Percentiles rank a stretch among this genome's conserved stretches.
These are phyloP conservation scores for Coemansia sp. DNA, from an alignment of 192 early-diverging fungal genomes.

Conservation along the genomic window DNA sequence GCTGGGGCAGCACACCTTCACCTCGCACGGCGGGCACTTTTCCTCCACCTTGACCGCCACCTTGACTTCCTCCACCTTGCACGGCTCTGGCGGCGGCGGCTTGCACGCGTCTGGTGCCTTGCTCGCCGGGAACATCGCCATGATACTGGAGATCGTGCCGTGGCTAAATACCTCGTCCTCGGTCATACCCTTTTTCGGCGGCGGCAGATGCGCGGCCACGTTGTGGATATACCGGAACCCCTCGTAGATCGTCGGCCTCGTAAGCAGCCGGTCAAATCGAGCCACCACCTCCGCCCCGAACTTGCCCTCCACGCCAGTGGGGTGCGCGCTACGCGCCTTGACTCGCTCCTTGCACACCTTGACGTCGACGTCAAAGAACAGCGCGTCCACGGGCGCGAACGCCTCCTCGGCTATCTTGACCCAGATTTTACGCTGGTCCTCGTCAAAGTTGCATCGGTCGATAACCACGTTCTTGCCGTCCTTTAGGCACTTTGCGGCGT, in stretches of 20 bases:
- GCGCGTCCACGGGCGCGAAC: slow-evolving; percentile 60
- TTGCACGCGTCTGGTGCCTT: slow-evolving; percentile 43
- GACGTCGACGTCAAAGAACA: slow-evolving; percentile 66
- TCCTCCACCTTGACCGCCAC: slow-evolving; percentile 50
- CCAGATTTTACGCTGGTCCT: slow-evolving; percentile 71
- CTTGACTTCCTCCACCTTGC: slow-evolving; percentile 45
- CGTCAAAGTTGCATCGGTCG: slow-evolving; percentile 80
- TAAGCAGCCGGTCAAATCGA: slow-evolving; percentile 56
- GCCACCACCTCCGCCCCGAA: slow-evolving; percentile 63
- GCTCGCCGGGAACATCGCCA: slow-evolving; percentile 52
- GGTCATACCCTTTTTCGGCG: slow-evolving; percentile 47
- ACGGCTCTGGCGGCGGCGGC: slow-evolving; percentile 19
- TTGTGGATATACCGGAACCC: slow-evolving; percentile 57
- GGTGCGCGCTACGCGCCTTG: slow-evolving; percentile 61
- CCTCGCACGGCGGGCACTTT: slow-evolving; percentile 16
- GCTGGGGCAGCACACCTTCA: slow-evolving; percentile 16
- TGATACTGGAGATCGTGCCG: slow-evolving; percentile 46
- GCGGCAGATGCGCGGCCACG: slow-evolving; percentile 48
- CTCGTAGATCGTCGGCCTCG: slow-evolving; percentile 53
- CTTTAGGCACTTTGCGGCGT: slow-evolving; percentile 48
- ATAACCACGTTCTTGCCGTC: slow-evolving; percentile 68
- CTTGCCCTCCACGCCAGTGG: slow-evolving; percentile 68
- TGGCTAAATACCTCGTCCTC: slow-evolving; percentile 50
- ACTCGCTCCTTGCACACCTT: slow-evolving; percentile 68
- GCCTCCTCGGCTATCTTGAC: slow-evolving; percentile 63